phyloP scores from a whole-genome alignment of 2,329 filamentous ascomycete genomes.

The Coleophoma cylindrospora region DNA sequence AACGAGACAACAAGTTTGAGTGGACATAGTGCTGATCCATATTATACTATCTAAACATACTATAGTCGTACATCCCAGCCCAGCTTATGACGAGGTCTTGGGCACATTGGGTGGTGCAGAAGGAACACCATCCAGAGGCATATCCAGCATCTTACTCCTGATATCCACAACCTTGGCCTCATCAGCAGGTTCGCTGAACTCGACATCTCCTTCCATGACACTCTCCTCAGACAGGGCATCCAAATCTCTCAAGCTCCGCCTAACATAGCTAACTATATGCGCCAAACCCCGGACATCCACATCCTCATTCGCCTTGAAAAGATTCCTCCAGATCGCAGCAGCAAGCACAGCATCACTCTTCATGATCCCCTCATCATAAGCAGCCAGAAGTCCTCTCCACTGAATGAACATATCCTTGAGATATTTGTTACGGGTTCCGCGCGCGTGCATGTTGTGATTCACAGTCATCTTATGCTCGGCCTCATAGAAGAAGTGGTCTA shows the following conservation, averaged over 20 bases:
- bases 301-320: slow-evolving; percentile 71
- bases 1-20: too few relatives aligned
- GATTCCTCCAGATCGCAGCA: slow-evolving; percentile 85
- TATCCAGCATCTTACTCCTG: slow-evolving; percentile 33
- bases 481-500: slow-evolving; percentile 93
- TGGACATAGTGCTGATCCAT: too few relatives aligned
- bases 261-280: slow-evolving; percentile 58
- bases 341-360: slow-evolving; percentile 74
- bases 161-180: slow-evolving; percentile 30
- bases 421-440: slow-evolving; percentile 56
- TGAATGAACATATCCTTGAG: slow-evolving; percentile 89
- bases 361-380: slow-evolving; percentile 77
- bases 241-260: slow-evolving; percentile 48
- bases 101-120: too few relatives aligned
- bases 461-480: slow-evolving; percentile 80
- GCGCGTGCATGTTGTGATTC: slow-evolving; percentile 65
- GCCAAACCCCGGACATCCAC: slow-evolving; percentile 58
- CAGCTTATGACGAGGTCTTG: too few relatives aligned
- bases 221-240: slow-evolving; percentile 47
- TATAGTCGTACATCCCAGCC: too few relatives aligned
- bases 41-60: too few relatives aligned
- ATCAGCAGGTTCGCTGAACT: slow-evolving; percentile 40
- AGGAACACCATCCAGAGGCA: slow-evolving; percentile 17
- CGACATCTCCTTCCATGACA: slow-evolving; percentile 39
- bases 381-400: slow-evolving; percentile 82